Conservation (phyloP, 2,329 filamentous ascomycete species). For the Gremmenia infestans region DNA sequence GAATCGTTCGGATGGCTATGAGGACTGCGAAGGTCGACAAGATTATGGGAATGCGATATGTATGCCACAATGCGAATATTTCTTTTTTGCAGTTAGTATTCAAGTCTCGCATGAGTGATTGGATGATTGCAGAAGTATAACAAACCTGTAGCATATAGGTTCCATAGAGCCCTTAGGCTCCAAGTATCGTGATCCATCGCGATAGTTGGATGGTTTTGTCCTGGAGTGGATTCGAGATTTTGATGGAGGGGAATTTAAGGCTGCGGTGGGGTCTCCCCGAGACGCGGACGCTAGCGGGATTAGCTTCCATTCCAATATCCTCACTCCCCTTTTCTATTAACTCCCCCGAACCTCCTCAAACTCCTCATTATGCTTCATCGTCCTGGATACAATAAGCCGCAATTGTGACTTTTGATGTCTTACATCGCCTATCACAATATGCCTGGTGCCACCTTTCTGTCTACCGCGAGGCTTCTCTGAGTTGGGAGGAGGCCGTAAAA, state of each 20-base stretch:
- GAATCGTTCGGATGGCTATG: constrained; percentile 30
- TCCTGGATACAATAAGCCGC: too few species aligned
- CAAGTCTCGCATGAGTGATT: not conserved
- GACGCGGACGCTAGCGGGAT: not conserved
- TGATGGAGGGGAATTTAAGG: not conserved
- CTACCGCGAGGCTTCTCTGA: too few species aligned
- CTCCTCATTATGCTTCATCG: too few species aligned
- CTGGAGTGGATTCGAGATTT: not conserved
- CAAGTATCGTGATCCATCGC: constrained; percentile 18
- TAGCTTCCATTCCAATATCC: not conserved
- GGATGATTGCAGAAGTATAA: not conserved
- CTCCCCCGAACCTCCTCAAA: too few species aligned
- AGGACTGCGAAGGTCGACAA: constrained; percentile 35
- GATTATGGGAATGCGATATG: constrained; percentile 41
- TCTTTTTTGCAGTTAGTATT: constrained; percentile 17
- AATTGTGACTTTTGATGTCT: too few species aligned
- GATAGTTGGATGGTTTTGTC: not conserved
- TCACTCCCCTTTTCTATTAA: not conserved
- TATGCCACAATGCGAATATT: constrained; percentile 38
- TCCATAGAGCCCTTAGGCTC: constrained; percentile 13
- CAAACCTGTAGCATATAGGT: constrained; percentile 18
- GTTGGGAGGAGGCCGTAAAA: too few species aligned
- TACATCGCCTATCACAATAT: too few species aligned
- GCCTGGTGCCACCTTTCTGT: too few species aligned
- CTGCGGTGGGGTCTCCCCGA: not conserved